Conservation (phyloP, 495 filamentous ascomycete genomes). For the Baudoinia panamericana region DNA sequence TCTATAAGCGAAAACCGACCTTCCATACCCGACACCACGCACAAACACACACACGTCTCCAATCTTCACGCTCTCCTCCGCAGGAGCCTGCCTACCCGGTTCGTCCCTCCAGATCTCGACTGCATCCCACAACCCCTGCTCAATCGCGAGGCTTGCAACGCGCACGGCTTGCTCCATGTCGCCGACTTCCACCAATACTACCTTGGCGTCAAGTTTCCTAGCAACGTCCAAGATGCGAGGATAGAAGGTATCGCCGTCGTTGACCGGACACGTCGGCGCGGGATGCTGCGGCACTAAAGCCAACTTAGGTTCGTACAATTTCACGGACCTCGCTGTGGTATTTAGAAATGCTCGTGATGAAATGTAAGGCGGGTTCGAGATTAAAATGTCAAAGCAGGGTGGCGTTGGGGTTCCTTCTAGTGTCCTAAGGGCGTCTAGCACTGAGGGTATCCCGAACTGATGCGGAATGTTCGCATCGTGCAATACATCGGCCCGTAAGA, state of each 20-base stretch:
- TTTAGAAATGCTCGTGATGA: slow-evolving; percentile 43
- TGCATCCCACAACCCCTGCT: slow-evolving; percentile 23
- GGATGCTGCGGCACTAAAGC: slow-evolving; percentile 55
- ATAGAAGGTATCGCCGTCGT: slow-evolving; percentile 49
- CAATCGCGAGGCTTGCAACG: slow-evolving; percentile 15
- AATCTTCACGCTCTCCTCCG: neutral
- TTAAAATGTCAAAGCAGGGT: slow-evolving; percentile 50
- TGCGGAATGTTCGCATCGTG: too few species aligned
- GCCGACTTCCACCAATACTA: slow-evolving; percentile 47
- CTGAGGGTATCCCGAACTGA: too few species aligned
- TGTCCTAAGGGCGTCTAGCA: neutral
- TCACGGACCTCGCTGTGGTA: slow-evolving; percentile 52
- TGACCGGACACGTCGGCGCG: slow-evolving; percentile 1
- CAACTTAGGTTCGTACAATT: slow-evolving; percentile 61
- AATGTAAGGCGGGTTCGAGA: slow-evolving; percentile 88
- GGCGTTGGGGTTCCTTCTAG: too few species aligned
- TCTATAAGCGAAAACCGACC: slow-evolving; percentile 14
- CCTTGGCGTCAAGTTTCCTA: slow-evolving; percentile 24
- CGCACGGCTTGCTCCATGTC: slow-evolving; percentile 34
- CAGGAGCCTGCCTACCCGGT: neutral
- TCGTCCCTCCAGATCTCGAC: slow-evolving; percentile 45
- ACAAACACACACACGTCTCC: neutral
- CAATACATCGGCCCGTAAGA: slow-evolving; percentile 28
- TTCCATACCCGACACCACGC: slow-evolving; percentile 12
- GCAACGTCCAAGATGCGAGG: slow-evolving; percentile 36